Percentiles rank a stretch among this genome's conserved stretches.
phyloP scores from a whole-genome alignment of 371 early-diverging fungal genomes.

The Mucor saturninus region DNA sequence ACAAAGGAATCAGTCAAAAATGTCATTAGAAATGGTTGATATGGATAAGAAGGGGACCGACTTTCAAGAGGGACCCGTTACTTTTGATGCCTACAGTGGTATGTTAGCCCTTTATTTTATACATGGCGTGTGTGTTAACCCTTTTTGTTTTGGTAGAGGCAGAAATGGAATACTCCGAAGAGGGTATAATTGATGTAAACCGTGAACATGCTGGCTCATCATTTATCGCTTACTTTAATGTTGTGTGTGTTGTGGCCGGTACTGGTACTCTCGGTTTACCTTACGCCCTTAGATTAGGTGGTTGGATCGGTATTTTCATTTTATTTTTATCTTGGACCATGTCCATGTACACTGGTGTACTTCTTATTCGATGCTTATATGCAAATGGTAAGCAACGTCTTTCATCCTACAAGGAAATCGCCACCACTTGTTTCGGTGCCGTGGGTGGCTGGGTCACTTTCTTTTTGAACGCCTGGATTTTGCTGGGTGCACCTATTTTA shows the following conservation, averaged over 20 bases:
- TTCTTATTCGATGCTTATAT: constrained; percentile 40
- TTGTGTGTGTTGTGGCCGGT: constrained; percentile 83
- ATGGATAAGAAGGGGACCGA: constrained; percentile 24
- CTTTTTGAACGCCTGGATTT: constrained; percentile 64
- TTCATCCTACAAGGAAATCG: constrained; percentile 42
- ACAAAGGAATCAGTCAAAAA: constrained; percentile 7
- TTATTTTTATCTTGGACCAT: constrained; percentile 76
- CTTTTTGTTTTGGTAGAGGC: constrained; percentile 8
- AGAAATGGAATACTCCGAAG: constrained; percentile 23
- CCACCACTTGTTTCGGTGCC: constrained; percentile 39
- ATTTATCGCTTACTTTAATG: constrained; percentile 64
- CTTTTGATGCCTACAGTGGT: constrained; percentile 33
- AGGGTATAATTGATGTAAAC: constrained; percentile 28
- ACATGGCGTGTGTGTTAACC: too few relatives aligned
- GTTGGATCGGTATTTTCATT: constrained; percentile 81
- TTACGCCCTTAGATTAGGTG: constrained; percentile 74
- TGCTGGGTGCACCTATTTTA: constrained; percentile 57
- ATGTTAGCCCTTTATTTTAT: neutral
- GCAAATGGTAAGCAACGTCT: constrained; percentile 47
- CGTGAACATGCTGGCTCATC: constrained; percentile 34
- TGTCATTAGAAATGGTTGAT: constrained; percentile 18
- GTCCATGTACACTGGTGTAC: constrained; percentile 56
- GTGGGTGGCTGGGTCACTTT: constrained; percentile 47
- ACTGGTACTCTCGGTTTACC: constrained; percentile 85
- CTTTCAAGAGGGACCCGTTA: constrained; percentile 25